Percentiles rank a stretch among this genome's conserved stretches.
Evolutionary conservation across 164 flowering plant species (phyloP).

Genomic region (Umbilicus rupestris): DNA sequence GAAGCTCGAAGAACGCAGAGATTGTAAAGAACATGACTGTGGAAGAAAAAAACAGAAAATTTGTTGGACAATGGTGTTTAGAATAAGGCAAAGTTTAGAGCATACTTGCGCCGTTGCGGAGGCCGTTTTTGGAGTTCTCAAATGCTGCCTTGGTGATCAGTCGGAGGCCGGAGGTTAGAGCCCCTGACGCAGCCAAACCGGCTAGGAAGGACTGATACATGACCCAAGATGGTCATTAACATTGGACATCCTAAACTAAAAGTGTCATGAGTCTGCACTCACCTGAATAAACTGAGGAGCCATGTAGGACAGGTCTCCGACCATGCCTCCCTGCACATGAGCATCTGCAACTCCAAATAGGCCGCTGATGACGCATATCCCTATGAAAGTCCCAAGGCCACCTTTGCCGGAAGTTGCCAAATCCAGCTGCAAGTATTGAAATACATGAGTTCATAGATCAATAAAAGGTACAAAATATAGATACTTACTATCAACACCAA

Average conservation of each 20-base stretch:
- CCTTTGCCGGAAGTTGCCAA: constrained; percentile 4
- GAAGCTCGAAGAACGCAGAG: constrained; percentile 42
- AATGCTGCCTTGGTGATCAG: constrained; percentile 64
- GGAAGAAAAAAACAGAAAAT: not conserved
- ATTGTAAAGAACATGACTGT: constrained; percentile 62
- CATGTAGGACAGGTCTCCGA: constrained; percentile 8
- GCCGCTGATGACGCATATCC: not conserved
- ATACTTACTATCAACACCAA: not conserved
- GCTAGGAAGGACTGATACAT: constrained; percentile 57
- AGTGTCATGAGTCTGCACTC: not conserved
- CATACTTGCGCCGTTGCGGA: constrained; percentile 71
- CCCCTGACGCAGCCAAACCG: constrained; percentile 81
- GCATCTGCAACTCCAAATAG: constrained; percentile 2
- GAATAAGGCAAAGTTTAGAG: not conserved
- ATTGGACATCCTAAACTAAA: not conserved
- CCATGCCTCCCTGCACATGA: constrained; percentile 6
- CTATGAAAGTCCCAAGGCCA: constrained; percentile 4
- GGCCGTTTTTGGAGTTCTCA: constrained; percentile 45
- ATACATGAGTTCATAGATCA: not conserved
- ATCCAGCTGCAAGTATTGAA: not conserved
- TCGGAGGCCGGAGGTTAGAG: constrained; percentile 56
- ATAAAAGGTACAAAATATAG: not conserved
- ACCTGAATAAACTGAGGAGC: constrained; percentile 5
- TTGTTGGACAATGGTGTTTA: not conserved
- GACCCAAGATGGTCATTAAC: not conserved